phyloP scores from a whole-genome alignment of 1,284 basidiomycete genomes.

The Apiotrichum veenhuisii region DNA sequence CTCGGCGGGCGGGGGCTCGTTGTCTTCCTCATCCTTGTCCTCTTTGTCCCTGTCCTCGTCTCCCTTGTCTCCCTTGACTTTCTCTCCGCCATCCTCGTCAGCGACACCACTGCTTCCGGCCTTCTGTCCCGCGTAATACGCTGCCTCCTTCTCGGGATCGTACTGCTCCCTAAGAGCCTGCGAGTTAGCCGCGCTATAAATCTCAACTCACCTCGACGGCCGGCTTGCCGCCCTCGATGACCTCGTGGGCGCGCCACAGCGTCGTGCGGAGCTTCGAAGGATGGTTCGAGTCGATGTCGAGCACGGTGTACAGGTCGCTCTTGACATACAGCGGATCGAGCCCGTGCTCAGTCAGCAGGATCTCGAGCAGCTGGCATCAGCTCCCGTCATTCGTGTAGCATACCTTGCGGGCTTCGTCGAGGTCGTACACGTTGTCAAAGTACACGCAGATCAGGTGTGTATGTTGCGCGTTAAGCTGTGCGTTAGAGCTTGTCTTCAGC shows the following conservation, averaged over 20 bases:
- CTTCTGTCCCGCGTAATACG: background rate
- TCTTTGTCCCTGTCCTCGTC: background rate
- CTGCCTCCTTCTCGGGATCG: conserved; percentile 9
- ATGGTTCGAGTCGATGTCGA: conserved; percentile 48
- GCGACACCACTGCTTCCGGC: background rate
- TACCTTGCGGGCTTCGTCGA: conserved; percentile 23
- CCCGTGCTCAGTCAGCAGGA: conserved; percentile 30
- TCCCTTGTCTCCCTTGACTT: no score
- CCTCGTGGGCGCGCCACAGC: conserved; percentile 32
- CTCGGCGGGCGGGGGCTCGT: background rate
- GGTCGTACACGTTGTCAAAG: conserved; percentile 29
- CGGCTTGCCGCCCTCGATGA: conserved; percentile 22
- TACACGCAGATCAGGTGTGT: conserved; percentile 33
- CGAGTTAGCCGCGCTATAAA: background rate
- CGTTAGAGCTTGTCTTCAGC: no score
- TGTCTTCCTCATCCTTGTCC: background rate
- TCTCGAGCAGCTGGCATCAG: conserved; percentile 21
- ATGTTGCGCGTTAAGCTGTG: background rate
- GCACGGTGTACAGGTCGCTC: conserved; percentile 43
- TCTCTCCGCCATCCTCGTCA: no score
- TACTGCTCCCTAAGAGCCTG: conserved; percentile 22
- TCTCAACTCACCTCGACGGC: conserved; percentile 21
- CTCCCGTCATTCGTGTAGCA: background rate
- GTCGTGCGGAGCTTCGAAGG: conserved; percentile 36
- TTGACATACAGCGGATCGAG: conserved; percentile 33